phyloP scores from a whole-genome alignment of 192 early-diverging fungal genomes.

The Podila clonocystis region DNA sequence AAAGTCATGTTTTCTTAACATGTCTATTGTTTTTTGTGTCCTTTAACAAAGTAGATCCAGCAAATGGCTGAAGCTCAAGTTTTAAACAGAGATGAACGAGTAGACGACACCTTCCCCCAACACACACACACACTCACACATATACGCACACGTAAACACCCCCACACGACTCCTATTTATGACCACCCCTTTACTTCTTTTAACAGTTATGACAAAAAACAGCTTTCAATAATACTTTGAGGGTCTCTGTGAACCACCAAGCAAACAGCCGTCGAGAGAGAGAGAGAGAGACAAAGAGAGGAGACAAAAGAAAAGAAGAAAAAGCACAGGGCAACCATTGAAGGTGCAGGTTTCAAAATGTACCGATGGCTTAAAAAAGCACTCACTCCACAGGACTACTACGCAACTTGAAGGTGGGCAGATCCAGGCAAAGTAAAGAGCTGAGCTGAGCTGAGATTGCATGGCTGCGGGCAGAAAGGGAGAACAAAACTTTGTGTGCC shows the following conservation, averaged over 20 bases:
- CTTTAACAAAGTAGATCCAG: slow-evolving; percentile 5
- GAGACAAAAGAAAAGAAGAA: not conserved
- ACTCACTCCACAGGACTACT: too few species aligned
- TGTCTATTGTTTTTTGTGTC: not conserved
- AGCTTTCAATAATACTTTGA: not conserved
- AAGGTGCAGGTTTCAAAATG: too few species aligned
- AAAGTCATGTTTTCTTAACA: not conserved
- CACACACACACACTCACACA: too few species aligned
- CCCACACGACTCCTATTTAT: slow-evolving; percentile 1
- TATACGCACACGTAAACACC: too few species aligned
- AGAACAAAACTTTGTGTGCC: too few species aligned
- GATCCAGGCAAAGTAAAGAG: too few species aligned
- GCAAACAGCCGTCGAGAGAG: too few species aligned
- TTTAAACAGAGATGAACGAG: not conserved
- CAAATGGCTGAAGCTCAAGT: slow-evolving; percentile 25
- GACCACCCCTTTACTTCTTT: not conserved
- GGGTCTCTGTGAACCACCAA: not conserved
- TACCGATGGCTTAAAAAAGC: too few species aligned
- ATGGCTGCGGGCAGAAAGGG: too few species aligned
- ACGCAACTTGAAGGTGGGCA: too few species aligned
- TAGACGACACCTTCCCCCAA: not conserved
- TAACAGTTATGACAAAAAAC: not conserved
- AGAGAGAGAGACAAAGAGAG: too few species aligned
- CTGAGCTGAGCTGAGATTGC: too few species aligned
- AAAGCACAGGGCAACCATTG: not conserved